Evolutionary conservation across 441 rosid species (phyloP).

Genomic region (Erodium chrysanthum): DNA sequence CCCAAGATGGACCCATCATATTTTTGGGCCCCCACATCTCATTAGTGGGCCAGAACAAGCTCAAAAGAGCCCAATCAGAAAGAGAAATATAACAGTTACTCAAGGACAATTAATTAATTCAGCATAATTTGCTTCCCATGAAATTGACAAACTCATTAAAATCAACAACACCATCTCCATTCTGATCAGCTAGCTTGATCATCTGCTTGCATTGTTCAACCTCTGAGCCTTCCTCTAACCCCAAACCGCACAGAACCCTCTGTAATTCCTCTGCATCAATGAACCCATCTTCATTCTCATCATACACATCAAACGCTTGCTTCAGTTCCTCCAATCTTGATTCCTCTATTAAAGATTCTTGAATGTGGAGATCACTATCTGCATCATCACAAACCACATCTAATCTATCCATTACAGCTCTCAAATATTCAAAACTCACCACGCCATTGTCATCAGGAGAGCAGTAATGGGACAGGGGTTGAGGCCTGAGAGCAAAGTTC

Average conservation of each 20-base stretch:
- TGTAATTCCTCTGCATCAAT: conserved; percentile 21
- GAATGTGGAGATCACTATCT: not conserved
- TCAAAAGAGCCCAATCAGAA: not conserved
- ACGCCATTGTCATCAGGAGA: not conserved
- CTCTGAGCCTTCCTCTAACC: conserved; percentile 2
- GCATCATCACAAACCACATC: not conserved
- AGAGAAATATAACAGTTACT: too few species aligned
- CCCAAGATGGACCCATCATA: not conserved
- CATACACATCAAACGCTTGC: conserved; percentile 21
- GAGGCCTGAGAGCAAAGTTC: not conserved
- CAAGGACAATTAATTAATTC: not conserved
- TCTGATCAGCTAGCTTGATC: not conserved
- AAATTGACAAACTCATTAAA: not conserved
- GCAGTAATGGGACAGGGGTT: not conserved
- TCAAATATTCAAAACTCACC: not conserved
- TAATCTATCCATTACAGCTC: not conserved
- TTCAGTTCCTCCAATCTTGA: conserved; percentile 18
- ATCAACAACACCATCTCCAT: not conserved
- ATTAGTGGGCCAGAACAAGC: not conserved
- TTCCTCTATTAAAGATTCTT: not conserved
- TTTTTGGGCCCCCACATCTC: not conserved
- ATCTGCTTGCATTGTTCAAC: not conserved
- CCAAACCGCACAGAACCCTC: conserved; percentile 18
- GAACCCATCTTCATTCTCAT: conserved; percentile 19
- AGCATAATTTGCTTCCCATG: not conserved